Evolutionary conservation across 176 grass and related monocot genomes (phyloP).

Genomic region (Hsuehochloa calcarea): DNA sequence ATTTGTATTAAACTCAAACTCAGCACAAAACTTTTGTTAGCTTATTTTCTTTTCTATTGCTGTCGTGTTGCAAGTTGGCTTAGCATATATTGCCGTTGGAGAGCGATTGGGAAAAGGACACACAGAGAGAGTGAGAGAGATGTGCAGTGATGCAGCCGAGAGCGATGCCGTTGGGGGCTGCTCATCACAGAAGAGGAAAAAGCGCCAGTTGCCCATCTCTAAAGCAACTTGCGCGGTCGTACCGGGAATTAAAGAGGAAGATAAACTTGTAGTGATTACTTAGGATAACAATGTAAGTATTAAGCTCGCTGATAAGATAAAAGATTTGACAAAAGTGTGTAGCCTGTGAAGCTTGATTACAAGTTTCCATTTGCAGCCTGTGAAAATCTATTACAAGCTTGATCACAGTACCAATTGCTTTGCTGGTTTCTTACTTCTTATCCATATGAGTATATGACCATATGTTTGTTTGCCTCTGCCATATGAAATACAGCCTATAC

Average conservation of each 20-base stretch:
- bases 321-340: neutral
- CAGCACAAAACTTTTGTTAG: no score
- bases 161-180: neutral
- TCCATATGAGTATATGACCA: no score
- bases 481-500: no score
- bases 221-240: neutral
- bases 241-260: neutral
- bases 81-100: slow-evolving; percentile 10
- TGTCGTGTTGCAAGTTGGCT: slow-evolving; percentile 21
- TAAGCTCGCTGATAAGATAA: neutral
- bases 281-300: neutral
- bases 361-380: no score
- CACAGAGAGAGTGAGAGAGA: no score
- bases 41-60: neutral
- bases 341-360: neutral
- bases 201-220: no score
- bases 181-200: neutral
- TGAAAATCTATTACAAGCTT: neutral
- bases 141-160: neutral
- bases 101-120: neutral
- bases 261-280: neutral
- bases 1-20: no score
- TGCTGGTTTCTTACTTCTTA: neutral
- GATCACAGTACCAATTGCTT: no score
- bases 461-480: neutral